Evolutionary conservation across 257 asterid species (phyloP), one percentile per base, ranked within the genome.

Genomic region (Parsonsia alboflavescens): DNA sequence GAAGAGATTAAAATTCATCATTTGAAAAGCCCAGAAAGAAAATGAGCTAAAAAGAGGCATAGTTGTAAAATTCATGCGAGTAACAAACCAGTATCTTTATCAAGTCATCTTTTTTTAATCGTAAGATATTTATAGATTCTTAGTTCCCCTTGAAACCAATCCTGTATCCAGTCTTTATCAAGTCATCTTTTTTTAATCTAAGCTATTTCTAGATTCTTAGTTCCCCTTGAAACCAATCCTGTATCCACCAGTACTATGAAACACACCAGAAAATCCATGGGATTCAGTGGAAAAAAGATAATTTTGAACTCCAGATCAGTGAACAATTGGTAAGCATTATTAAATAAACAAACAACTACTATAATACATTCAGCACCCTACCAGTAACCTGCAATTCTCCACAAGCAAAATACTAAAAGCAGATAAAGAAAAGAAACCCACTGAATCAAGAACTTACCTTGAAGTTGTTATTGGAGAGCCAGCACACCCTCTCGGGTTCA

Each of bases 401-500:
- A 24, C 49, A 9, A 46, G 56, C 36, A 65, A 33, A 52, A 58
- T 73, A 49, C 48, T 68, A 16, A 11, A 39, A 30, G 52, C 5
- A 49, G 42, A 79, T 45, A 52, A 74, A 39, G 39, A 68, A 72
- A 48, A 45, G 10, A 19, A 56, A n/a, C 39, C 2, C 58, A 21
- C 36, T 36, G 63, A 44, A 7, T 13, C 2, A 19, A 65, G 64
- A 65, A 79, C 85, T 76, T 76, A 92, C 99, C 98, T 78, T 21
- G 99, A 88, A 50, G 98, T 92, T 39, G 93, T 92, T 72, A 95
- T 75, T 5, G 99, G 99, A 6, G 99, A 92, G 73, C 91, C 91
- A 21, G 97, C 99, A 82, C 98, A 95, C 26, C 99, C 99, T 74
- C 99, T 86, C 13, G 99, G 99, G 85, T 95, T 95, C 96, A 95